These are phyloP conservation scores for Trypanosoma vivax DNA, from an alignment of 208 protist genomes.

Conservation along the genomic window DNA sequence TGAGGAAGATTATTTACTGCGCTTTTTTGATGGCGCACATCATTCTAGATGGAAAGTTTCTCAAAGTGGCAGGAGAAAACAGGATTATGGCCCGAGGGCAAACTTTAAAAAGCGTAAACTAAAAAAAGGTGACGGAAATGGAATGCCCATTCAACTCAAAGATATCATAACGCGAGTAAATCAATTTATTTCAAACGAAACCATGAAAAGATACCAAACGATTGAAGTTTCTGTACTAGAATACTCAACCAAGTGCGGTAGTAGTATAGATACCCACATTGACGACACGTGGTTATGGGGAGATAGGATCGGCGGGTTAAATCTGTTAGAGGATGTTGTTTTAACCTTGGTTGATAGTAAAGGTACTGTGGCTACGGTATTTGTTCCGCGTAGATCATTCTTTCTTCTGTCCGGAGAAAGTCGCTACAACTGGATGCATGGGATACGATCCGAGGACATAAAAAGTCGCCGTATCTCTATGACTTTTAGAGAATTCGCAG, in stretches of 20 bases:
- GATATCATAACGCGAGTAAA: slow-evolving; percentile 26
- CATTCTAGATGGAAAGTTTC: slow-evolving; percentile 72
- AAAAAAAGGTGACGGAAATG: slow-evolving; percentile 31
- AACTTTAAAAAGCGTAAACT: slow-evolving; percentile 89
- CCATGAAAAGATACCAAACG: slow-evolving; percentile 28
- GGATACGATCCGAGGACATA: slow-evolving; percentile 64
- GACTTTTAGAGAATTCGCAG: slow-evolving; percentile 70
- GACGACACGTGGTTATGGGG: slow-evolving; percentile 92
- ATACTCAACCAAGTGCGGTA: slow-evolving; percentile 44
- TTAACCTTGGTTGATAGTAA: slow-evolving; percentile 79
- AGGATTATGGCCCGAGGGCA: slow-evolving; percentile 74
- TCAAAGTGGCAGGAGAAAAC: slow-evolving; percentile 81
- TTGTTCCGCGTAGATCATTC: slow-evolving; percentile 55
- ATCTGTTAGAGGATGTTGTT: slow-evolving; percentile 51
- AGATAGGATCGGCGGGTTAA: slow-evolving; percentile 68
- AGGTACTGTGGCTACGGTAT: slow-evolving; percentile 46
- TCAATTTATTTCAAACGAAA: slow-evolving; percentile 20
- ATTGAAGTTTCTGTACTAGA: slow-evolving; percentile 75
- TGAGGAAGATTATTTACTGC: slow-evolving; percentile 45
- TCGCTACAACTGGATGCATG: slow-evolving; percentile 84
- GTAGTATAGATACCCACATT: slow-evolving; percentile 83
- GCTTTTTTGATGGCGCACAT: slow-evolving; percentile 49
- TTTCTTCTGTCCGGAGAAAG: slow-evolving; percentile 69
- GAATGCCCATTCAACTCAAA: slow-evolving; percentile 55
- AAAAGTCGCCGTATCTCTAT: slow-evolving; percentile 64